phyloP scores from a whole-genome alignment of 495 filamentous ascomycete species.

The Neurospora sp. region DNA sequence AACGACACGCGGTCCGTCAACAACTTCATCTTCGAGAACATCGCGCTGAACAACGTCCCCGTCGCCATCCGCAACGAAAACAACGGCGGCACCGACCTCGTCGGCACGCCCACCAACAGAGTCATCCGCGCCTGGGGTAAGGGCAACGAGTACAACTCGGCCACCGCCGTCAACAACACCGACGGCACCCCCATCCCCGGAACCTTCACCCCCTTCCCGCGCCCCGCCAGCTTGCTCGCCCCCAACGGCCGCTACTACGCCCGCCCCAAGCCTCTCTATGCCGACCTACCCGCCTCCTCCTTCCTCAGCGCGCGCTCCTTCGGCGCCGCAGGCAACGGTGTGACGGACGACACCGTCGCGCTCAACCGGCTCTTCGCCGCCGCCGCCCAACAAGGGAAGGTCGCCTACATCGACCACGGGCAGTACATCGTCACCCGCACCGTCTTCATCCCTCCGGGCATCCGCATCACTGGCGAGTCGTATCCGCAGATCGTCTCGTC shows the following conservation, averaged over 20 bases:
- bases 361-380: slow-evolving; percentile 60
- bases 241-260: slow-evolving; percentile 36
- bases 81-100: slow-evolving; percentile 39
- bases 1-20: slow-evolving; percentile 35
- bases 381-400: slow-evolving; percentile 39
- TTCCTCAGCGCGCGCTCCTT: slow-evolving; percentile 61
- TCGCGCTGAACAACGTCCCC: slow-evolving; percentile 44
- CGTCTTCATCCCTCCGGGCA: slow-evolving; percentile 60
- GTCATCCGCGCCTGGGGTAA: slow-evolving; percentile 40
- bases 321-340: slow-evolving; percentile 67
- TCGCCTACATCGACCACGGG: slow-evolving; percentile 82
- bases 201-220: slow-evolving; percentile 23
- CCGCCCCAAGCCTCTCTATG: slow-evolving; percentile 67
- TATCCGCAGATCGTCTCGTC: slow-evolving; percentile 79
- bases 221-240: slow-evolving; percentile 26
- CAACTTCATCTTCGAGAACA: slow-evolving; percentile 54
- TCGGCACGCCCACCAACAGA: slow-evolving; percentile 40
- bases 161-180: slow-evolving; percentile 13
- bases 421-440: slow-evolving; percentile 72
- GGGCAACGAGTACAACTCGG: slow-evolving; percentile 28
- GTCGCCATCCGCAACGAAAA: slow-evolving; percentile 44
- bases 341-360: slow-evolving; percentile 51
- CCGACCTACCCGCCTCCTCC: slow-evolving; percentile 35
- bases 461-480: slow-evolving; percentile 70
- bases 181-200: slow-evolving; percentile 27